These are phyloP conservation scores for Euphorbia corollata DNA, from an alignment of 441 rosid genomes.

Conservation along the genomic window DNA sequence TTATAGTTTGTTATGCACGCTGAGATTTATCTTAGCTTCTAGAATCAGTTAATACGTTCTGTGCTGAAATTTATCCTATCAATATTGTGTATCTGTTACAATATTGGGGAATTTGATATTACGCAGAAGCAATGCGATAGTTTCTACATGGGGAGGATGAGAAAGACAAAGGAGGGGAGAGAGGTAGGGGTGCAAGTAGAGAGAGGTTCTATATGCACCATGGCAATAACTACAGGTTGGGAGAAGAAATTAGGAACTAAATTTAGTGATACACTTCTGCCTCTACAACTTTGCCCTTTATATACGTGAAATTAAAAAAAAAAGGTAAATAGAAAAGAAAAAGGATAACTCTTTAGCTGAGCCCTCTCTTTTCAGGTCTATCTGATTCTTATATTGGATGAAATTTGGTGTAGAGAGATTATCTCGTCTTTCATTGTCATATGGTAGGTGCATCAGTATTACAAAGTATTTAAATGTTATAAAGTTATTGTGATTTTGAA, in stretches of 20 bases:
- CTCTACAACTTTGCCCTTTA: conserved; percentile 6
- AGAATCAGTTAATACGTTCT: background rate
- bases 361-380: background rate
- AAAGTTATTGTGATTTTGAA: background rate
- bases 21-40: background rate
- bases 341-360: background rate
- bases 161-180: too few relatives aligned
- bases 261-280: background rate
- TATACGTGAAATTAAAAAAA: background rate
- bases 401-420: background rate
- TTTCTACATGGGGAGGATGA: too few relatives aligned
- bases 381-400: conserved; percentile 2
- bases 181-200: too few relatives aligned
- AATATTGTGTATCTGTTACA: background rate
- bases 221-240: background rate
- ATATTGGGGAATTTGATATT: background rate
- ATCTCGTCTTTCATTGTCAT: conserved; percentile 8
- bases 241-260: conserved; percentile 2
- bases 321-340: background rate
- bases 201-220: background rate
- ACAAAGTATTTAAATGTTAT: background rate
- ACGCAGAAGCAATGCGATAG: background rate
- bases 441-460: background rate
- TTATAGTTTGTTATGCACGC: background rate
- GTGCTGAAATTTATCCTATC: background rate